Base-by-base conservation (phyloP, 257 asterid species). In the Ligustrum vulgare region DNA sequence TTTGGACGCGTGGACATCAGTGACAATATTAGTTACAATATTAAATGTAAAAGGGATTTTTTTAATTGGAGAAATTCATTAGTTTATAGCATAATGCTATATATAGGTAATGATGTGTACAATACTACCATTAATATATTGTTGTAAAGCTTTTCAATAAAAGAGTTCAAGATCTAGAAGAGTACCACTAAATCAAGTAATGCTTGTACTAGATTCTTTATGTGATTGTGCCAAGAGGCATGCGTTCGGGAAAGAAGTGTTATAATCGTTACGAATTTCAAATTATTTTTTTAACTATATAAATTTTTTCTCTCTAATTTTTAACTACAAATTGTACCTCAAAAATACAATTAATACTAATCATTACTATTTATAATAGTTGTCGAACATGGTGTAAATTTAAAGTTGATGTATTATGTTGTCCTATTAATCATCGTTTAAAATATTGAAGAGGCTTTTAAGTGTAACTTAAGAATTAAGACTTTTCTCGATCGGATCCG, bases 81-180 rank as follows among this genome's bases (percentile, higher is more conserved):
- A 79, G 65, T 81, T 68, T 79, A 89, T 67, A n/a, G 77, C 33
- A 33, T 77, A 73, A 79, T 84, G 80, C 81, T 82, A 86, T 82
- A 67, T 82, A 88, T 87, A 87, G 93, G 89, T 77, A 78, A 75
- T 88, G 96, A 87, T 80, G 93, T 90, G 91, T 86, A 41, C 49
- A 75, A 71, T 72, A 58, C 63, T 79, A 64, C 77, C 33, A 68
- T 79, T 81, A 87, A 82, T 77, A 54, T 83, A 78, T 39, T 54
- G 56, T 28, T 11, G 11, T 2, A 74, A 77, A 81, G 68, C 47
- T 67, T 78, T 77, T 51, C 36, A 79, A 51, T 12, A 69, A 66
- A 47, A 35, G 70, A 72, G 56, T 54, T 37, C 77, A 81, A 86
- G 82, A 72, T 79, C 66, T 78, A 62, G 63, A 47, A 70, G 77